Evolutionary conservation across 345 rosid species (phyloP).

Genomic region (Aethionema arabicum): DNA sequence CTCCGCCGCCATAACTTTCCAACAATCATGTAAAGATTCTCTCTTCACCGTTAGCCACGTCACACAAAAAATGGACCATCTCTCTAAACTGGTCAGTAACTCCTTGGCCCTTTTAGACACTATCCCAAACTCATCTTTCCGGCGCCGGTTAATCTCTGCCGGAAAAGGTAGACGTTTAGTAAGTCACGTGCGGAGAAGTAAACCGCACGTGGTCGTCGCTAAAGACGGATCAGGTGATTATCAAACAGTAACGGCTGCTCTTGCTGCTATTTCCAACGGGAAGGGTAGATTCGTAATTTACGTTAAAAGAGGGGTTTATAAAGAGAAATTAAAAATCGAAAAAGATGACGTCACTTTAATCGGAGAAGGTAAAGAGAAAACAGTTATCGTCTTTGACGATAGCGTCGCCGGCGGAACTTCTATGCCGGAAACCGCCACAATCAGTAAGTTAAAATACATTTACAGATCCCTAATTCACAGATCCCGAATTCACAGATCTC

Average conservation of each 20-base stretch:
- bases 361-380: conserved; percentile 78
- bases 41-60: conserved; percentile 35
- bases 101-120: conserved; percentile 56
- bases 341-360: conserved; percentile 67
- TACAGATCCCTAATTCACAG: too few relatives aligned
- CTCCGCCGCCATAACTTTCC: conserved; percentile 70
- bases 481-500: too few relatives aligned
- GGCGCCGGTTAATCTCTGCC: conserved; percentile 56
- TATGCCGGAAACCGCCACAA: conserved; percentile 62
- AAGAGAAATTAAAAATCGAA: conserved; percentile 55
- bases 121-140: conserved; percentile 30
- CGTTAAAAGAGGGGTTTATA: conserved; percentile 76
- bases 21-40: conserved; percentile 74
- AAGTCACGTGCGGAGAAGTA: conserved; percentile 19
- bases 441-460: conserved; percentile 39
- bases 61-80: conserved; percentile 57
- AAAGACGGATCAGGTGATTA: conserved; percentile 84
- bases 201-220: conserved; percentile 63
- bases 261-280: conserved; percentile 44
- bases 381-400: conserved; percentile 54
- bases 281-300: conserved; percentile 69
- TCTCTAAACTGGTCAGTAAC: conserved; percentile 57
- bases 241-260: conserved; percentile 59
- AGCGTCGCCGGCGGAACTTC: conserved; percentile 60
- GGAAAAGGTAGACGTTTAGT: conserved; percentile 54